Evolutionary conservation across 345 rosid genomes (phyloP).

Genomic region (Brassica juncea): DNA sequence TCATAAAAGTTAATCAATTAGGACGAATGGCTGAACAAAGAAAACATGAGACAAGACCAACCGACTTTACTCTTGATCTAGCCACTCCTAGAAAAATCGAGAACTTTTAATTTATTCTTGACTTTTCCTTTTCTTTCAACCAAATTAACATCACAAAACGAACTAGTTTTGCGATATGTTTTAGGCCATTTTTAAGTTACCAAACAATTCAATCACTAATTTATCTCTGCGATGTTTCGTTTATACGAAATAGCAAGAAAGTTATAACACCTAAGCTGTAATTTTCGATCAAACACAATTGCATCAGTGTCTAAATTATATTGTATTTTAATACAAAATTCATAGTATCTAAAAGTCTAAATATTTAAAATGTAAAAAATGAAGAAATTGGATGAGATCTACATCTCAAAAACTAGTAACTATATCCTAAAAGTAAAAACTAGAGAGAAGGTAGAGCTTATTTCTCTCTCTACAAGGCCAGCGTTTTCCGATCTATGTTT

Average conservation of each 20-base stretch:
- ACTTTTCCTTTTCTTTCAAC: not conserved
- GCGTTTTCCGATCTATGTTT: too few relatives aligned
- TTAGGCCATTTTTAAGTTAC: not conserved
- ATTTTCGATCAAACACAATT: too few relatives aligned
- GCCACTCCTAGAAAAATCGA: constrained; percentile 14
- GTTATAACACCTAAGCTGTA: not conserved
- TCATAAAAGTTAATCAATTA: not conserved
- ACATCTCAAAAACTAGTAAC: too few relatives aligned
- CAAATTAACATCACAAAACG: not conserved
- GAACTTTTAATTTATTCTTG: not conserved
- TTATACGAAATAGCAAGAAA: not conserved
- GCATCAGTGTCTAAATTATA: too few relatives aligned
- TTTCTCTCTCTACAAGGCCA: too few relatives aligned
- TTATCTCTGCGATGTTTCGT: not conserved
- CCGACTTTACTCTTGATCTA: not conserved
- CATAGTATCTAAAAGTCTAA: too few relatives aligned
- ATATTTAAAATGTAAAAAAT: too few relatives aligned
- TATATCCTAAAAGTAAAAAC: too few relatives aligned
- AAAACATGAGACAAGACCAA: not conserved
- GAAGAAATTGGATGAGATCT: too few relatives aligned
- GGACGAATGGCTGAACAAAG: not conserved
- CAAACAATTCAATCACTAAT: not conserved
- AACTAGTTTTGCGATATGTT: not conserved
- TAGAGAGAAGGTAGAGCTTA: too few relatives aligned
- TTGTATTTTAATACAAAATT: too few relatives aligned